A percentile compares a stretch with the other conserved stretches of the same genome.
phyloP scores from a whole-genome alignment of 2,329 filamentous ascomycete species.

The Sphaerulina vaccinii region DNA sequence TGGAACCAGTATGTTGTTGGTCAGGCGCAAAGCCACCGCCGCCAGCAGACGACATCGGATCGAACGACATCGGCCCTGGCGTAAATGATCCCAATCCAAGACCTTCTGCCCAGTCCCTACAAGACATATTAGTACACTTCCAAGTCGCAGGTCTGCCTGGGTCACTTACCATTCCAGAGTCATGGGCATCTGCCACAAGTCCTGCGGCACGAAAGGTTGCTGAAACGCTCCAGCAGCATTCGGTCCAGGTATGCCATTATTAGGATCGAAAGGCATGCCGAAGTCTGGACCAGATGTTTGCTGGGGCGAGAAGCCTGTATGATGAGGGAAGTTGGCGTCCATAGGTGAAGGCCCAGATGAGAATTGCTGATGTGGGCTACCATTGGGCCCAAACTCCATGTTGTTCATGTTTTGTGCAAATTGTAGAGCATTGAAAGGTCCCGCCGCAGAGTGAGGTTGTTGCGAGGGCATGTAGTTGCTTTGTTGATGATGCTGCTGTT shows the following conservation, averaged over 20 bases:
- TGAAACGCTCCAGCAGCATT: constrained; percentile 55
- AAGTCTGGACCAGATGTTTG: constrained; percentile 17
- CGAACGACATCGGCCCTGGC: constrained; percentile 26
- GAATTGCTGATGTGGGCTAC: constrained; percentile 16
- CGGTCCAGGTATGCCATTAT: not conserved
- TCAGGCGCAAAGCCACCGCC: constrained; percentile 5
- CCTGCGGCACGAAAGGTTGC: constrained; percentile 86
- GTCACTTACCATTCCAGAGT: constrained; percentile 74
- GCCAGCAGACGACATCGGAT: not conserved
- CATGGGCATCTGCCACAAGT: constrained; percentile 94
- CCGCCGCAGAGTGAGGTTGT: constrained; percentile 6
- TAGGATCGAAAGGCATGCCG: constrained; percentile 14
- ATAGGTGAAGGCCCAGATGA: constrained; percentile 9
- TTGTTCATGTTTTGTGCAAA: constrained; percentile 13
- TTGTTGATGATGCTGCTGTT: constrained; percentile 17
- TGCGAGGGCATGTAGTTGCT: constrained; percentile 24
- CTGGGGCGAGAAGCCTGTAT: constrained; percentile 7
- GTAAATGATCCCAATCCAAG: constrained; percentile 36
- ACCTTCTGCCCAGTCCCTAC: constrained; percentile 62
- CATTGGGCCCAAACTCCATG: constrained; percentile 14
- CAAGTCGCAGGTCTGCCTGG: too few relatives aligned
- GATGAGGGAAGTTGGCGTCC: constrained; percentile 7
- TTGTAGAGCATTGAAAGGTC: constrained; percentile 10
- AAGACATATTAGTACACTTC: too few relatives aligned
- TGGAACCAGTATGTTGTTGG: not conserved